phyloP scores from a whole-genome alignment of 192 early-diverging fungal species.

The Coemansia sp. region DNA sequence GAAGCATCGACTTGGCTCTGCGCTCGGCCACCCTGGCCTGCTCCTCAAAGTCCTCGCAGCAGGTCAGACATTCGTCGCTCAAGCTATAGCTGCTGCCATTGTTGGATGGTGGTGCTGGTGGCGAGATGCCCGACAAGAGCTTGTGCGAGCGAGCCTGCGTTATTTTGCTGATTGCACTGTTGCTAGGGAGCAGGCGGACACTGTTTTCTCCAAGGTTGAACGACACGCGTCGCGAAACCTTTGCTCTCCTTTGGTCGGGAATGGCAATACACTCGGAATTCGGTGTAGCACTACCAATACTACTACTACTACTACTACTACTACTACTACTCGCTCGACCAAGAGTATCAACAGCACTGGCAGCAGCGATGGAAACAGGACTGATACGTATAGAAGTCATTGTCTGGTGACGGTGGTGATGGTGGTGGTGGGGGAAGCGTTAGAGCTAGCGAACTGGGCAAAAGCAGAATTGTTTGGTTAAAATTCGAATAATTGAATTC shows the following conservation, averaged over 20 bases:
- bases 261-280: conserved; percentile 17
- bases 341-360: conserved; percentile 8
- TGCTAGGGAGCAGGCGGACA: conserved; percentile 49
- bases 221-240: conserved; percentile 47
- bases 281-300: neutral
- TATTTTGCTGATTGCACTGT: conserved; percentile 46
- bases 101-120: neutral
- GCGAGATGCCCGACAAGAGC: conserved; percentile 13
- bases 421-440: neutral
- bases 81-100: neutral
- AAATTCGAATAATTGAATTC: neutral
- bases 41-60: conserved; percentile 17
- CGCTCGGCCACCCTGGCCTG: conserved; percentile 31
- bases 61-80: conserved; percentile 13
- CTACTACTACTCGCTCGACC: conserved; percentile 2
- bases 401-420: neutral
- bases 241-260: conserved; percentile 14
- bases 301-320: conserved; percentile 8
- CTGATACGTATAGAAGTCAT: conserved; percentile 58
- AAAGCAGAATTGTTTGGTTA: neutral
- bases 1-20: conserved; percentile 41
- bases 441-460: neutral
- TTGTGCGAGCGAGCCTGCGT: conserved; percentile 35
- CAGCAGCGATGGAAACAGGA: conserved; percentile 38
- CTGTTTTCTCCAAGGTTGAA: conserved; percentile 53